These are phyloP conservation scores for Melaleuca quinquenervia DNA, from an alignment of 345 rosid genomes.

Conservation along the genomic window DNA sequence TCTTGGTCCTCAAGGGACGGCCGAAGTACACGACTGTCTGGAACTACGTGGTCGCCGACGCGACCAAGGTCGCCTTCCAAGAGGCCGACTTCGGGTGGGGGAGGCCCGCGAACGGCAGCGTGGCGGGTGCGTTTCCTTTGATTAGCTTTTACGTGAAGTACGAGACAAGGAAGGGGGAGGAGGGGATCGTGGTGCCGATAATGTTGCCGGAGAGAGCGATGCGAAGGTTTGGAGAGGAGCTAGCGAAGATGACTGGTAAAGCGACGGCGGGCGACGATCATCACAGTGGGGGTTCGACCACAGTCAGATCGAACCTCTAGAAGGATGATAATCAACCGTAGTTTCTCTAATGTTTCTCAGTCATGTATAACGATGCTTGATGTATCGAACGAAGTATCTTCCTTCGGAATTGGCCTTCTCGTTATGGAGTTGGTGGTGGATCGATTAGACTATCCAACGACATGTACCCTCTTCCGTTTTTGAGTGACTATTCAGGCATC, in stretches of 20 bases:
- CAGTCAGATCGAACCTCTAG: background rate
- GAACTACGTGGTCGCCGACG: background rate
- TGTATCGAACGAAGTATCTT: background rate
- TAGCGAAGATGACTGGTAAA: background rate
- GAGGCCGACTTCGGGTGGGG: background rate
- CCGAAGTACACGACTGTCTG: background rate
- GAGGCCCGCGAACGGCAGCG: background rate
- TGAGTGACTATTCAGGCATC: no score
- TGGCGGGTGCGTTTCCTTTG: background rate
- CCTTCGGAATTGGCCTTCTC: background rate
- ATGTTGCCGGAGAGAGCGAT: background rate
- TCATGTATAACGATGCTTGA: background rate
- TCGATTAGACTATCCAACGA: no score
- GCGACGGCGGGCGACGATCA: background rate
- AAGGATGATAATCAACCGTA: background rate
- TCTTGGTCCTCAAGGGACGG: background rate
- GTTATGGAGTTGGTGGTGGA: background rate
- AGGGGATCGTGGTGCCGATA: background rate
- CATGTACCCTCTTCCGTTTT: no score
- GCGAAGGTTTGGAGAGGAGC: background rate
- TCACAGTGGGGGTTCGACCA: accelerated
- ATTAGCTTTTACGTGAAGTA: background rate
- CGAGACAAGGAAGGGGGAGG: background rate
- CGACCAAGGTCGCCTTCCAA: background rate
- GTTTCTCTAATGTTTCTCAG: background rate